Evolutionary conservation across 2,329 filamentous ascomycete species (phyloP), one percentile per base, ranked within the genome.

Genomic region (Beauveria scarabaeidicola): DNA sequence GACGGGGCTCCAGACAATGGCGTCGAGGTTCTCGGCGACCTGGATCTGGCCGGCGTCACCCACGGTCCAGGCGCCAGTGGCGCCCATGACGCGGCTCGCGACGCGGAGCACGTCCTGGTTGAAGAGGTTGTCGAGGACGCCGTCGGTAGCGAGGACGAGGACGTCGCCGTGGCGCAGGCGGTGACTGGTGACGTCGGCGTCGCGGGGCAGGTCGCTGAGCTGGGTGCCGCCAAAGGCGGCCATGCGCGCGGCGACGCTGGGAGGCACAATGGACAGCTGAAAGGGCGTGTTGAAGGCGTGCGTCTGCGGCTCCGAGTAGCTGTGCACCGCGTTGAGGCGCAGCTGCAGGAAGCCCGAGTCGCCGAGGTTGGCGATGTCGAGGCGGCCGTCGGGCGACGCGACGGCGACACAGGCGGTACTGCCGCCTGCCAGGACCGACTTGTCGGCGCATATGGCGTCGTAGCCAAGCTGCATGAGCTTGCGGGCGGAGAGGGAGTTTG

Each of bases 271-370:
- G 58, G 91, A 93, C 44, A 99, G 82, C 73, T 99, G 94, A 70
- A 90, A 99, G 0, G 94, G 94, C 0, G 94, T 97, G 74, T 99
- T 99, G 81, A 99, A 99, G 47, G 88, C 91, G 72, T 99, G 94
- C 0, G 91, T 97, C 74, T 99, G 94, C 25, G 91, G 88, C 52
- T 86, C 83, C 2, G 91, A 96, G 69, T 86, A 87, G 59, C 88
- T 83, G 71, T 94, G 88, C 36, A 99, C 89, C 15, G 89, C 90
- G 65, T 93, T 95, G 27, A 90, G 82, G 15, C 91, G 86, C 62
- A 97, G 79, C 63, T 96, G 88, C 59, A 97, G 81, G 71, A 92
- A 97, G 36, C 94, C 94, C 27, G 91, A 97, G 75, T 99, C 94
- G 64, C 94, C 94, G 38, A 99, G 80, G 74, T 99, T 99, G 62